Evolutionary conservation across 305 asterid species (phyloP), one percentile per base, ranked within the genome.

Genomic region (Plantago coronopus): DNA sequence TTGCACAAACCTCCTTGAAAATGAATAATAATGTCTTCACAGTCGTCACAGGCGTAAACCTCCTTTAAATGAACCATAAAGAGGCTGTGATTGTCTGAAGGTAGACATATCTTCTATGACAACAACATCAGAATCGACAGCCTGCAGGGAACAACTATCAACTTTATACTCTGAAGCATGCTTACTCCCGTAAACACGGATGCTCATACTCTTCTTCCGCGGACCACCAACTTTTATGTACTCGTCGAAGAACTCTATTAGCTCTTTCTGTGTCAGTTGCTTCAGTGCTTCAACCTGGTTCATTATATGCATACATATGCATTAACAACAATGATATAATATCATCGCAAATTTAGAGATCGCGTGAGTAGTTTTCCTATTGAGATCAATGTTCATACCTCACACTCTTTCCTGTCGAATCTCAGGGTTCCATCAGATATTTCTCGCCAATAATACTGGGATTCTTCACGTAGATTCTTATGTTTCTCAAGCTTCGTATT

Each of bases 401-500:
- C 99, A 31, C 85, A 34, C 69, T 85, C 89, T 74, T 78, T 78
- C 69, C 99, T 73, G 73, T 93, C 91, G 65, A 93, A 93, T 73
- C 81, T 93, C 68, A 79, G 87, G 67, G 99, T 89, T 47, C 99
- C 99, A 34, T 88, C 82, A 61, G 75, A 75, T 66, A 93, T 84
- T 78, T 93, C 99, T 37, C 81, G 70, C 94, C 94, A 89, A 77
- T 46, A 93, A 76, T 78, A 84, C 31, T 72, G 69, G 49, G 96
- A 81, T 76, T 89, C 97, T 76, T 93, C 99, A 18, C 76, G 80
- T 74, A 93, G 68, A 69, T 89, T 93, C 72, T 93, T 93, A 81
- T 84, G 89, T 83, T 89, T 93, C 83, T 93, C 99, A 63, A 89
- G 94, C 85, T 93, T 93, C 83, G 82, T 77, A 50, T 93, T 95